A percentile compares a stretch with the other conserved stretches of the same genome.
Evolutionary conservation across 148 eudicot species (phyloP).

Genomic region (Drosera capensis): DNA sequence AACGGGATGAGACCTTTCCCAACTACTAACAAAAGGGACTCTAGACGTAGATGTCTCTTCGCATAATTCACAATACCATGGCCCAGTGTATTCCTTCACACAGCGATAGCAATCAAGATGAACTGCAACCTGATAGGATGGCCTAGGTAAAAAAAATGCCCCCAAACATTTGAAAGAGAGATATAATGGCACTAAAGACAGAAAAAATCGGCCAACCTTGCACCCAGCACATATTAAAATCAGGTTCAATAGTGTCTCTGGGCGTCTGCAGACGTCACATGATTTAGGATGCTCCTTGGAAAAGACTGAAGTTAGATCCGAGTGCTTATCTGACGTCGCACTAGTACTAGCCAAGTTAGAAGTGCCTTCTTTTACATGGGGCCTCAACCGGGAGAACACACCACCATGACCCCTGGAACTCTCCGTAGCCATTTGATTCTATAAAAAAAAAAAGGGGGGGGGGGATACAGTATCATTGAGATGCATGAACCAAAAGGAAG

Average conservation of each 20-base stretch:
- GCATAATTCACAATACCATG: conserved; percentile 94
- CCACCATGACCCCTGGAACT: conserved; percentile 32
- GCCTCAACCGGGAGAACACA: conserved; percentile 22
- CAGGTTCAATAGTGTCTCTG: conserved; percentile 67
- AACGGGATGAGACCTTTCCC: conserved; percentile 33
- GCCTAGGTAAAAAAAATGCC: neutral
- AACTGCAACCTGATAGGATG: conserved; percentile 57
- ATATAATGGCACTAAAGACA: conserved; percentile 1
- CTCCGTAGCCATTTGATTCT: conserved; percentile 39
- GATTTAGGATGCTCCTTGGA: conserved; percentile 39
- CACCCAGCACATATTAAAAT: conserved; percentile 70
- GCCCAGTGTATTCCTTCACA: conserved; percentile 67
- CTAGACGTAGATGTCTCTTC: conserved; percentile 40
- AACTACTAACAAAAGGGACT: conserved; percentile 19
- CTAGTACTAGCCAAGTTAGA: conserved; percentile 38
- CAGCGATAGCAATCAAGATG: conserved; percentile 84
- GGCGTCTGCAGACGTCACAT: conserved; percentile 76
- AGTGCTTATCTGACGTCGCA: conserved; percentile 30
- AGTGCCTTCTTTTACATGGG: conserved; percentile 44
- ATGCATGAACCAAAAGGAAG: neutral
- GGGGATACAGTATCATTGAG: neutral
- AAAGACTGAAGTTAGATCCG: conserved; percentile 32
- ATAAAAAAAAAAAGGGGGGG: neutral
- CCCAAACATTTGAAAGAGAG: neutral
- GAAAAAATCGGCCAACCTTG: too few species aligned